Evolutionary conservation across 305 asterid genomes (phyloP).

Genomic region (Ajuga reptans): DNA sequence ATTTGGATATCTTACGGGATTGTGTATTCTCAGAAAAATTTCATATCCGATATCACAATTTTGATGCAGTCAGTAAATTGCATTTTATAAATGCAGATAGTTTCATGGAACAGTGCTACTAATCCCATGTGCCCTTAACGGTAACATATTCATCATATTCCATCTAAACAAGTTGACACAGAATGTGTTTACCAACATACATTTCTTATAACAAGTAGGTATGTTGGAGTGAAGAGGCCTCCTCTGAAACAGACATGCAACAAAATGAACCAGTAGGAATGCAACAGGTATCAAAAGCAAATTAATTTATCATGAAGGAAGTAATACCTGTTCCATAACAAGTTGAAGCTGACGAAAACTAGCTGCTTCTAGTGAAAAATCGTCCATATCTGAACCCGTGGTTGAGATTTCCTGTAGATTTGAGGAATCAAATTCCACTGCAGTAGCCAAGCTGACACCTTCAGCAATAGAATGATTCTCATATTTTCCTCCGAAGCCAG

Average conservation of each 20-base stretch:
- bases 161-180: background rate
- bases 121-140: background rate
- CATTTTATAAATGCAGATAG: no score
- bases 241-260: background rate
- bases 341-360: conserved; percentile 69
- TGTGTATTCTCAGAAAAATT: background rate
- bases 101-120: background rate
- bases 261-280: background rate
- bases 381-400: conserved; percentile 38
- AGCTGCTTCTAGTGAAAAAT: conserved; percentile 58
- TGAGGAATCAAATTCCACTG: conserved; percentile 41
- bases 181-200: background rate
- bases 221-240: background rate
- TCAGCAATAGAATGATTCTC: conserved; percentile 31
- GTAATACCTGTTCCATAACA: conserved; percentile 59
- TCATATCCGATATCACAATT: background rate
- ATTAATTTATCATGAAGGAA: background rate
- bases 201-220: background rate
- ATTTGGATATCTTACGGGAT: background rate
- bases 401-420: conserved; percentile 38
- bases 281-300: background rate
- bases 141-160: background rate
- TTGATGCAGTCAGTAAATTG: background rate
- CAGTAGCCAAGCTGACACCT: conserved; percentile 28
- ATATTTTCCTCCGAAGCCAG: conserved; percentile 25